Base-by-base conservation (phyloP, 2,329 filamentous ascomycete species). In the Neoscytalidium dimidiatum region DNA sequence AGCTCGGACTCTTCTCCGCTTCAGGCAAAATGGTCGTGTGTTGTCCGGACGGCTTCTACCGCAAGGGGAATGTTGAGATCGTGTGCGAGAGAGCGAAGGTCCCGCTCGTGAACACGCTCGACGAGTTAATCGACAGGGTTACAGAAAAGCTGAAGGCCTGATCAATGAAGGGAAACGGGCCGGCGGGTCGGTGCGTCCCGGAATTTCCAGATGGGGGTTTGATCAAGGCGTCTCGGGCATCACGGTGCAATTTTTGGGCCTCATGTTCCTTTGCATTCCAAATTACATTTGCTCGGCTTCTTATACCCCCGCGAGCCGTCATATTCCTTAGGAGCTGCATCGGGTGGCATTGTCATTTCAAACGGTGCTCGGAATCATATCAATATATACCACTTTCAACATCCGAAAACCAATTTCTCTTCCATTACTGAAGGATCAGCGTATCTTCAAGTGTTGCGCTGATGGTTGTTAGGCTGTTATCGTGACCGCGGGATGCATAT, bases 31-130 rank as follows among this genome's bases (percentile, higher is more conserved):
- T 80, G 1, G 75, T 89, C 11, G 86, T 88, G 0, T 82, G 83
- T 46, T 86, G 83, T 52, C 78, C 81, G 1, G 72, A 78, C 26
- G 80, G 79, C 0, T 90, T 85, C 69, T 81, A 74, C 74, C 87
- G 87, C 72, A 79, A 79, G n/a, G 87, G 86, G 0, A 88, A 90
- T 67, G 85, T 90, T 33, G 78, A 85, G 69, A 76, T 87, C 14
- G 81, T 88, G 9, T 89, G 86, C 66, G 71, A 77, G 65, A 78
- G 78, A 62, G 83, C 82, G 66, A 78, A 73, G 0, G 72, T 87
- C 5, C 74, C 79, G 41, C 71, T 84, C 64, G 73, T 84, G 31
- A 75, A 80, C 17, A 79, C 70, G 2, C 75, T 82, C 26, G 76
- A 76, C 4, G 78, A 79, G 6, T 69, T 88, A 58, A 69, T 69